These are phyloP conservation scores for Fusarium scirpi DNA, from an alignment of 2,329 filamentous ascomycete species.

Conservation along the genomic window DNA sequence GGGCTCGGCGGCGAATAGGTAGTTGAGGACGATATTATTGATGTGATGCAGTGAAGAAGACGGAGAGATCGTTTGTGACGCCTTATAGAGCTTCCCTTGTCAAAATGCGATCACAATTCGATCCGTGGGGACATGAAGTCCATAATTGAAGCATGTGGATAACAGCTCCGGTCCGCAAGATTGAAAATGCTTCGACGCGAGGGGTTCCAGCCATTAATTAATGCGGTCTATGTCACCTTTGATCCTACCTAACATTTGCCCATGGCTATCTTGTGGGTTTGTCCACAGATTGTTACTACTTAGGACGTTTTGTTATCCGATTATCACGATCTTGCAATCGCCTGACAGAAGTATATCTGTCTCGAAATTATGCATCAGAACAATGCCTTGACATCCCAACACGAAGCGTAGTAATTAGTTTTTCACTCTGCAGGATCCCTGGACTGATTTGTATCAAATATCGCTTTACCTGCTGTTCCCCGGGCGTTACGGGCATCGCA, in stretches of 20 bases:
- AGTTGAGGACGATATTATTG: neutral
- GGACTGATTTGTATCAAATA: slow-evolving; percentile 28
- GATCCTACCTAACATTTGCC: neutral
- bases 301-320: neutral
- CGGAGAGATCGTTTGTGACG: neutral
- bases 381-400: neutral
- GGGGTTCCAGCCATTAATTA: slow-evolving; percentile 2
- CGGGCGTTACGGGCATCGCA: slow-evolving; percentile 30
- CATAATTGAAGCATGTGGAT: slow-evolving; percentile 21
- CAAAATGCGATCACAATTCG: neutral
- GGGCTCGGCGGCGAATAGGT: slow-evolving; percentile 18
- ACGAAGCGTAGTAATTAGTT: neutral
- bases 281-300: neutral
- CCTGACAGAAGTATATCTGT: neutral
- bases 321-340: neutral
- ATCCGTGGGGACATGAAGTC: neutral
- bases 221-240: neutral
- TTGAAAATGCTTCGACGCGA: slow-evolving; percentile 3
- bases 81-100: neutral
- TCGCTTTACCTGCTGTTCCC: slow-evolving; percentile 34
- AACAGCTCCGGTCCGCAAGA: slow-evolving; percentile 1
- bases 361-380: neutral
- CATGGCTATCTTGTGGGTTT: neutral
- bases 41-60: neutral
- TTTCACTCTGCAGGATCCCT: slow-evolving; percentile 9